phyloP scores from a whole-genome alignment of 345 rosid species.

The Punica granatum region DNA sequence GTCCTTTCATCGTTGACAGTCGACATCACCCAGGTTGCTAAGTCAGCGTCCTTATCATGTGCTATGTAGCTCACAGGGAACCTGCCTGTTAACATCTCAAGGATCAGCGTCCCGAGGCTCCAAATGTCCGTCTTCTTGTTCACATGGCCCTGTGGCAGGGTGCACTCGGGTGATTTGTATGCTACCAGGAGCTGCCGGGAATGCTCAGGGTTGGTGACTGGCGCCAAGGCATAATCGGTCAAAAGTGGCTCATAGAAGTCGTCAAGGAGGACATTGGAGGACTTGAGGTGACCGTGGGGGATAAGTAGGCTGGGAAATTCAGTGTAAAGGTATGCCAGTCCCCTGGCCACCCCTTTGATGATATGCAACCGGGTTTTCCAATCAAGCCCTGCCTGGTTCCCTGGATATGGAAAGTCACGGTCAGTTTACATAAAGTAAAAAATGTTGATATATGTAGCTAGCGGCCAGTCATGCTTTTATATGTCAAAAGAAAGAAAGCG shows the following conservation, averaged over 20 bases:
- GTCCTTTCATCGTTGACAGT: slow-evolving; percentile 11
- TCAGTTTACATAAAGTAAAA: not conserved
- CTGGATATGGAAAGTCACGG: slow-evolving; percentile 37
- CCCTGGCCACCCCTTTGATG: slow-evolving; percentile 65
- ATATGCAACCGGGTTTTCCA: slow-evolving; percentile 70
- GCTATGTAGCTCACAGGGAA: slow-evolving; percentile 44
- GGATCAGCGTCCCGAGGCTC: slow-evolving; percentile 64
- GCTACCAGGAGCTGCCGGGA: slow-evolving; percentile 80
- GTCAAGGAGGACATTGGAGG: slow-evolving; percentile 64
- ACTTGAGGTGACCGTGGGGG: slow-evolving; percentile 89
- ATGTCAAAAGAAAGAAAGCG: too few species aligned
- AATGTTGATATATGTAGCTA: too few species aligned
- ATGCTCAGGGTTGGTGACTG: slow-evolving; percentile 64
- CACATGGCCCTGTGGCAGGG: slow-evolving; percentile 37
- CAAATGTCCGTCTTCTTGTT: slow-evolving; percentile 85
- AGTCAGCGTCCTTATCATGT: slow-evolving; percentile 17
- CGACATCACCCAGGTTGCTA: slow-evolving; percentile 45
- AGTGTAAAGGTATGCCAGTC: slow-evolving; percentile 49
- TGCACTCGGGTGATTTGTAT: slow-evolving; percentile 74
- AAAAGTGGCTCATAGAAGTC: slow-evolving; percentile 54
- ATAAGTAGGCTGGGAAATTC: slow-evolving; percentile 64
- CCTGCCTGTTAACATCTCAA: slow-evolving; percentile 67
- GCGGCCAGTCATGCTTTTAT: too few species aligned
- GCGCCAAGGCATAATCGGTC: slow-evolving; percentile 59
- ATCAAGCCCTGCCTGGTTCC: slow-evolving; percentile 42